These are phyloP conservation scores for Colletotrichum falcatum DNA, from an alignment of 2,329 filamentous ascomycete species.

Conservation along the genomic window DNA sequence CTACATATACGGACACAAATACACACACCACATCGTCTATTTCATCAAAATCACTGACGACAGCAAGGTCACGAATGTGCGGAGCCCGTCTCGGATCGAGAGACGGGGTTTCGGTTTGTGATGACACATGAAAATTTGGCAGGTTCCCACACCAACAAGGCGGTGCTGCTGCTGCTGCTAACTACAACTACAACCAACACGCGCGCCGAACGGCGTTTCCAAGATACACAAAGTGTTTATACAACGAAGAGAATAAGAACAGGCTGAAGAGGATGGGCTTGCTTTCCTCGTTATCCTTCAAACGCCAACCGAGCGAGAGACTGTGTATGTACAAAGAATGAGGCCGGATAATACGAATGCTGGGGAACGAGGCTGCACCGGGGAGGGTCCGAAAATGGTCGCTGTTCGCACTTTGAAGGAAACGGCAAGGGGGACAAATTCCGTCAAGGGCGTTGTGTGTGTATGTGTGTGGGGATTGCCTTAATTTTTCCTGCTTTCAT, in stretches of 20 bases:
- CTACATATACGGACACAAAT: no score
- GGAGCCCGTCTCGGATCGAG: neutral
- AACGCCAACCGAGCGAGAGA: neutral
- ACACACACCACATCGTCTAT: no score
- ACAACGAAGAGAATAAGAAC: neutral
- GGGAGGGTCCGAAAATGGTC: constrained; percentile 5
- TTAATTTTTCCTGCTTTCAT: neutral
- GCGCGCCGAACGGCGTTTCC: neutral
- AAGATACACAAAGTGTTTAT: constrained; percentile 6
- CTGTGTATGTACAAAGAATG: neutral
- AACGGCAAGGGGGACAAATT: constrained; percentile 4
- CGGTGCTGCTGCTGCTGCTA: neutral
- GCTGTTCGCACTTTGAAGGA: constrained; percentile 12
- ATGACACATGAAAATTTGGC: constrained; percentile 24
- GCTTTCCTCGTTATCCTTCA: neutral
- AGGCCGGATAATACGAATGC: neutral
- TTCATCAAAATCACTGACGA: neutral
- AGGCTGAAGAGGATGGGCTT: neutral
- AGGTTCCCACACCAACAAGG: neutral
- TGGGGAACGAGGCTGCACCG: neutral
- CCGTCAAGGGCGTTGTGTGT: neutral
- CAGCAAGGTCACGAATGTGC: neutral
- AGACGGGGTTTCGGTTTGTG: neutral
- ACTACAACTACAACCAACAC: neutral
- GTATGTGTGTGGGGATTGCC: neutral